Conservation (phyloP, 2,329 filamentous ascomycete species). For the Aspergillus proliferans region DNA sequence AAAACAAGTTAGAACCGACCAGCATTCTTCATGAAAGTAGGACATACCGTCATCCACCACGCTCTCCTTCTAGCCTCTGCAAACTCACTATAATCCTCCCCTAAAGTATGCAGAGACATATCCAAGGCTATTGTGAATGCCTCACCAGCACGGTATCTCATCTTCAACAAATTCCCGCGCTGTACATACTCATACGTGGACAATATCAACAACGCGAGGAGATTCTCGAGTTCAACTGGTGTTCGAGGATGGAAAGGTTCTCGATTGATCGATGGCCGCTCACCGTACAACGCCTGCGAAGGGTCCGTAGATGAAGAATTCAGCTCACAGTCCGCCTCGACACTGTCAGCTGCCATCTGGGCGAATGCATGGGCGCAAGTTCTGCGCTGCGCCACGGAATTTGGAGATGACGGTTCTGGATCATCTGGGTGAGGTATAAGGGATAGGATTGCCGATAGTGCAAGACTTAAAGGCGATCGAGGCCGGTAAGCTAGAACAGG, state of each 20-base stretch:
- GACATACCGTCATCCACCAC: slow-evolving; percentile 44
- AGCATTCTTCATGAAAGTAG: slow-evolving; percentile 34
- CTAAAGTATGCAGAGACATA: slow-evolving; percentile 36
- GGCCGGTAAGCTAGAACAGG: slow-evolving; percentile 31
- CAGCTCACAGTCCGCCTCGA: slow-evolving; percentile 40
- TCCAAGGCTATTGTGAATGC: slow-evolving; percentile 39
- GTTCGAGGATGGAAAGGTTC: slow-evolving; percentile 32
- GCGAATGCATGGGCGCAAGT: slow-evolving; percentile 36
- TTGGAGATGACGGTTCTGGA: slow-evolving; percentile 27
- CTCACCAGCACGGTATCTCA: slow-evolving; percentile 41
- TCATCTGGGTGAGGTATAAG: slow-evolving; percentile 39
- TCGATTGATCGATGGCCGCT: slow-evolving; percentile 25
- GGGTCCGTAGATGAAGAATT: slow-evolving; percentile 35
- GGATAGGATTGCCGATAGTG: slow-evolving; percentile 38
- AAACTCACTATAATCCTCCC: slow-evolving; percentile 29
- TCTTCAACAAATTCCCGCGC: slow-evolving; percentile 41
- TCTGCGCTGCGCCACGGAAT: slow-evolving; percentile 32
- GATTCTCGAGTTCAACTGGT: slow-evolving; percentile 37
- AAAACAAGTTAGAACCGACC: slow-evolving; percentile 18
- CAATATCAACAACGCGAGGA: slow-evolving; percentile 38
- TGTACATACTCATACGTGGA: slow-evolving; percentile 43
- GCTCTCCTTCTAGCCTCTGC: slow-evolving; percentile 38
- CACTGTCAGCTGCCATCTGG: slow-evolving; percentile 31
- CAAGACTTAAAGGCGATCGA: slow-evolving; percentile 38
- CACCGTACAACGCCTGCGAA: slow-evolving; percentile 32